Conservation (phyloP, 1,284 basidiomycete genomes). For the Macrocybe sp. region DNA sequence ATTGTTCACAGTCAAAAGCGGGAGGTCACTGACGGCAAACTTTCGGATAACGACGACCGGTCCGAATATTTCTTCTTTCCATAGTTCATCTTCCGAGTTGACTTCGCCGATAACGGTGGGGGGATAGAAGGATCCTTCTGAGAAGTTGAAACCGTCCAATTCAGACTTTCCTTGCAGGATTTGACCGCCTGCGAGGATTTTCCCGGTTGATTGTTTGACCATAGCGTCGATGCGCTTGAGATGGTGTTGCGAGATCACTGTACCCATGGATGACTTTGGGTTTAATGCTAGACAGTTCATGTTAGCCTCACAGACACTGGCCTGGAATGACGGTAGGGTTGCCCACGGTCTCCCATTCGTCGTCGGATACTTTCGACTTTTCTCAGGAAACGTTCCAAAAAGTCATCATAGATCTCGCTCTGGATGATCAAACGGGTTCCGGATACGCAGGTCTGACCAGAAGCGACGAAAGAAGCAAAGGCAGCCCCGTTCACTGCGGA, state of each 20-base stretch:
- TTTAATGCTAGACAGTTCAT: slow-evolving; percentile 53
- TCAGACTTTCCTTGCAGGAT: slow-evolving; percentile 54
- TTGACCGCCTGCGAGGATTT: slow-evolving; percentile 60
- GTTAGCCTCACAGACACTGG: background rate
- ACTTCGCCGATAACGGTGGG: slow-evolving; percentile 70
- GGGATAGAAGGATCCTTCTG: slow-evolving; percentile 66
- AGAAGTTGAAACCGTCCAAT: slow-evolving; percentile 67
- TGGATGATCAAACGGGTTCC: slow-evolving; percentile 73
- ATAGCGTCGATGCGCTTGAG: slow-evolving; percentile 59
- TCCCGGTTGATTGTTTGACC: slow-evolving; percentile 44
- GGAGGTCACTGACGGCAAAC: slow-evolving; percentile 45
- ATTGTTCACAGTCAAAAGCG: background rate
- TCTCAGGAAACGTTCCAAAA: slow-evolving; percentile 55
- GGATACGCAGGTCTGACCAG: slow-evolving; percentile 83
- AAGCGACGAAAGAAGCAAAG: slow-evolving; percentile 80
- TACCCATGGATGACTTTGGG: slow-evolving; percentile 67
- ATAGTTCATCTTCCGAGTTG: slow-evolving; percentile 55
- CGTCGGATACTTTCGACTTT: slow-evolving; percentile 58
- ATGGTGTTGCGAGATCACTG: slow-evolving; percentile 63
- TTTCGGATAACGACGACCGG: slow-evolving; percentile 69
- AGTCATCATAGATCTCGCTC: slow-evolving; percentile 59
- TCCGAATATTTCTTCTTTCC: slow-evolving; percentile 80
- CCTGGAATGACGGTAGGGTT: background rate
- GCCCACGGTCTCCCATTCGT: slow-evolving; percentile 74
- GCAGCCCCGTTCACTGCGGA: slow-evolving; percentile 74